A percentile compares a stretch with the other conserved stretches of the same genome.
Evolutionary conservation across 2,329 filamentous ascomycete species (phyloP).

Genomic region (Penicillium sp.): DNA sequence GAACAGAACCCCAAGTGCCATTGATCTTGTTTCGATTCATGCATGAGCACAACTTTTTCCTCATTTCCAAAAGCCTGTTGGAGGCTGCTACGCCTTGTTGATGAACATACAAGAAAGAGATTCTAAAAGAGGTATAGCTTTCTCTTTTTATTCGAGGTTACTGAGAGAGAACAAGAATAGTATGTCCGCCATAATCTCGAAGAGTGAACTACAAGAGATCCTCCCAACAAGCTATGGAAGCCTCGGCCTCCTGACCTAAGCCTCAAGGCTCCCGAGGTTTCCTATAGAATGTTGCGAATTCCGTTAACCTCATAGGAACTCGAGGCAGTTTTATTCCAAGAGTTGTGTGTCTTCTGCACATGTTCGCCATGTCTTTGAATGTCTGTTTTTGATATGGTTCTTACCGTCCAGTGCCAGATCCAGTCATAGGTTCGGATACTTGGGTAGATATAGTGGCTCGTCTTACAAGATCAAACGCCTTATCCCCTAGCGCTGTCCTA

Average conservation of each 20-base stretch:
- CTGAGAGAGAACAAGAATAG: background rate
- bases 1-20: background rate
- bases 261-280: background rate
- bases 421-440: background rate
- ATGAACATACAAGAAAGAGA: background rate
- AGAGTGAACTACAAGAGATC: background rate
- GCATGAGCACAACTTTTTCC: no score
- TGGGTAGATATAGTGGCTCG: background rate
- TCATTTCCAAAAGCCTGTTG: background rate
- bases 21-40: no score
- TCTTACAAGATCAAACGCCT: background rate
- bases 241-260: background rate
- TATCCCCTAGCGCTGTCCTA: background rate
- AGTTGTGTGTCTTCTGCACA: no score
- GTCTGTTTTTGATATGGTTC: background rate
- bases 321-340: background rate
- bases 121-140: background rate
- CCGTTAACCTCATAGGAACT: background rate
- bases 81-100: background rate
- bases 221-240: background rate
- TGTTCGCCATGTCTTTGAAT: background rate
- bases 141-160: background rate
- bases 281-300: background rate
- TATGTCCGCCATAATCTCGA: background rate
- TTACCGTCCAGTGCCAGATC: no score